Evolutionary conservation across 306 rosid species (phyloP).

Genomic region (Dryas alaskensis): DNA sequence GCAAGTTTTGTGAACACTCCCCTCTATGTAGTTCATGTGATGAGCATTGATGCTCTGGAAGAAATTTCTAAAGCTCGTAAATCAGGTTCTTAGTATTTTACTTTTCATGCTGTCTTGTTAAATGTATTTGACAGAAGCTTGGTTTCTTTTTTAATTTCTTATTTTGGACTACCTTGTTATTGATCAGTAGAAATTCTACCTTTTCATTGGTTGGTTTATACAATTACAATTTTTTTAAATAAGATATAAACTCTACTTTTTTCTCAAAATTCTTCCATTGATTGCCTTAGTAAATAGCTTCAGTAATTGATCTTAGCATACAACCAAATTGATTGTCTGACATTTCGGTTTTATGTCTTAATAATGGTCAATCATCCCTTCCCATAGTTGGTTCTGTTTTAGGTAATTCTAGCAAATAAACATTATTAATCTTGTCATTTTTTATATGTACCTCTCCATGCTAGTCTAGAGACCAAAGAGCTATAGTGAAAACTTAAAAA

Average conservation of each 20-base stretch:
- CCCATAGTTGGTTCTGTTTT: not conserved
- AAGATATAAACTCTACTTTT: not conserved
- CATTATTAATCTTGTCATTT: not conserved
- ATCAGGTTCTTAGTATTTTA: slow-evolving; percentile 50
- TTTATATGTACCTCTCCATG: not conserved
- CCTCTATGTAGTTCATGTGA: slow-evolving; percentile 87
- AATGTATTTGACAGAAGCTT: not conserved
- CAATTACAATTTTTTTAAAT: not conserved
- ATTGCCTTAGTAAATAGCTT: not conserved
- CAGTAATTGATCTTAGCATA: not conserved
- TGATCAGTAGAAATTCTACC: not conserved
- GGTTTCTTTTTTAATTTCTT: not conserved
- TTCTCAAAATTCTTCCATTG: not conserved
- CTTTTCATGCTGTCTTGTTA: not conserved
- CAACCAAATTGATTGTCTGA: not conserved
- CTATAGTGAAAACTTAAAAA: not conserved
- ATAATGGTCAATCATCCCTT: slow-evolving; percentile 6
- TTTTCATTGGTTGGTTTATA: slow-evolving; percentile 1
- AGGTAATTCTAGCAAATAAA: not conserved
- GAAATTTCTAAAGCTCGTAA: slow-evolving; percentile 89
- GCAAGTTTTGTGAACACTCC: slow-evolving; percentile 87
- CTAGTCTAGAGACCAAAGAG: not conserved
- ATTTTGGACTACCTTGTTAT: not conserved
- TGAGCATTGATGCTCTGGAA: slow-evolving; percentile 99
- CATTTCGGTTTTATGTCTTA: not conserved